Evolutionary conservation across 2,329 filamentous ascomycete genomes (phyloP).

Genomic region (Diplocarpon mali): DNA sequence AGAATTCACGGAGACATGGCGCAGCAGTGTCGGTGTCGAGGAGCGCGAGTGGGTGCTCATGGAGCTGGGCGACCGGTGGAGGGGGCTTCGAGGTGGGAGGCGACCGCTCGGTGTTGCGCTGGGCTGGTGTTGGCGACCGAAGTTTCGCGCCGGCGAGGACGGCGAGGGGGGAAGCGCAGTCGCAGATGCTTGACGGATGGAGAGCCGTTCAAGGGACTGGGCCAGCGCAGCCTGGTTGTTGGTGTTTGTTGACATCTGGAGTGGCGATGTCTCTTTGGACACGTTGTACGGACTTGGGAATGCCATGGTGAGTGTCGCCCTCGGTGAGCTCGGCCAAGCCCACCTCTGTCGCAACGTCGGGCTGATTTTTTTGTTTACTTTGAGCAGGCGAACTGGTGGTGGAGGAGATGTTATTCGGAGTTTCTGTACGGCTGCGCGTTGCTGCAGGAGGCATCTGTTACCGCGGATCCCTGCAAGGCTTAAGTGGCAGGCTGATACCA

Average conservation of each 20-base stretch:
- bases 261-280: constrained; percentile 10
- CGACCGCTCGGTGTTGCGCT: constrained; percentile 20
- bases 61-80: constrained; percentile 32
- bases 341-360: background rate
- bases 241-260: constrained; percentile 13
- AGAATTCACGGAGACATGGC: constrained; percentile 34
- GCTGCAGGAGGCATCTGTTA: too few relatives aligned
- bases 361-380: too few relatives aligned
- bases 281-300: constrained; percentile 3
- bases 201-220: constrained; percentile 34
- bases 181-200: constrained; percentile 15
- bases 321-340: background rate
- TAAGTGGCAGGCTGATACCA: too few relatives aligned
- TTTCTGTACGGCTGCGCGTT: too few relatives aligned
- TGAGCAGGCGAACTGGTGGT: too few relatives aligned
- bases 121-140: constrained; percentile 8
- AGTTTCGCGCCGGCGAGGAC: constrained; percentile 9
- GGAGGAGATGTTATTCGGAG: background rate
- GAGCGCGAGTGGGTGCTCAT: constrained; percentile 32
- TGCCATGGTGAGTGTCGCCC: constrained; percentile 6
- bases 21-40: constrained; percentile 31
- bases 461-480: too few relatives aligned
- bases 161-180: constrained; percentile 11
- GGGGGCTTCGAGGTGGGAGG: constrained; percentile 20
- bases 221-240: constrained; percentile 13